These are phyloP conservation scores for Chlorociboria aeruginascens DNA, from an alignment of 495 filamentous ascomycete species.

Conservation along the genomic window DNA sequence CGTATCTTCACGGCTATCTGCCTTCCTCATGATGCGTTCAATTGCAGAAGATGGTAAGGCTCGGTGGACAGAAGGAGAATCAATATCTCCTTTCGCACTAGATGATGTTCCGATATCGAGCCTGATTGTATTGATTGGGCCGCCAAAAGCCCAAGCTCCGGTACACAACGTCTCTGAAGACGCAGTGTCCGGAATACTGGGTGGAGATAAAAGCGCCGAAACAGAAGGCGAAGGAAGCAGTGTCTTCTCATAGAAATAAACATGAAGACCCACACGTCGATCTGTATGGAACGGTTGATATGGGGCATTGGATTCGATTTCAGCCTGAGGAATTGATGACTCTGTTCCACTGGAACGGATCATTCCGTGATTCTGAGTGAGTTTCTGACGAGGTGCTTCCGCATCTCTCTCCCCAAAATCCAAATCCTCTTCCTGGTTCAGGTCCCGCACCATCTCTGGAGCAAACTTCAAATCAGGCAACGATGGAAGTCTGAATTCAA, in stretches of 20 bases:
- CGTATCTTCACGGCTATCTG: conserved; percentile 50
- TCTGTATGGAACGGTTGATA: conserved; percentile 90
- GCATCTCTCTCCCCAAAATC: conserved; percentile 33
- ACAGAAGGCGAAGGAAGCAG: conserved; percentile 10
- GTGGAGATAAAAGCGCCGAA: conserved; percentile 12
- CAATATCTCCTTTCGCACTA: conserved; percentile 30
- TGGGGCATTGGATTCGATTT: conserved; percentile 85
- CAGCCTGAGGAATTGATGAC: conserved; percentile 64
- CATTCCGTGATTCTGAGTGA: conserved; percentile 12
- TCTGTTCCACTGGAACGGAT: conserved; percentile 22
- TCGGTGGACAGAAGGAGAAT: conserved; percentile 32
- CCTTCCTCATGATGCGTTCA: conserved; percentile 32
- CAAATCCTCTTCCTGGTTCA: conserved; percentile 36
- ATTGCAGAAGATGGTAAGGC: conserved; percentile 43
- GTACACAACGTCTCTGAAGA: background rate
- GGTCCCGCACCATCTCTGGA: conserved; percentile 28
- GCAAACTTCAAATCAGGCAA: conserved; percentile 37
- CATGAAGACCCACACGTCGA: conserved; percentile 57
- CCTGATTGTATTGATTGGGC: conserved; percentile 44
- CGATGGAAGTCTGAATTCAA: conserved; percentile 52
- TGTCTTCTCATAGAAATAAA: conserved; percentile 30
- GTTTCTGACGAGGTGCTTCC: conserved; percentile 20
- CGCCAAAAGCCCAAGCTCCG: conserved; percentile 61
- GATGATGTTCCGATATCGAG: conserved; percentile 44
- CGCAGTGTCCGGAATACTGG: background rate